phyloP scores from a whole-genome alignment of 192 early-diverging fungal genomes.

The Dimargaris verticillata region DNA sequence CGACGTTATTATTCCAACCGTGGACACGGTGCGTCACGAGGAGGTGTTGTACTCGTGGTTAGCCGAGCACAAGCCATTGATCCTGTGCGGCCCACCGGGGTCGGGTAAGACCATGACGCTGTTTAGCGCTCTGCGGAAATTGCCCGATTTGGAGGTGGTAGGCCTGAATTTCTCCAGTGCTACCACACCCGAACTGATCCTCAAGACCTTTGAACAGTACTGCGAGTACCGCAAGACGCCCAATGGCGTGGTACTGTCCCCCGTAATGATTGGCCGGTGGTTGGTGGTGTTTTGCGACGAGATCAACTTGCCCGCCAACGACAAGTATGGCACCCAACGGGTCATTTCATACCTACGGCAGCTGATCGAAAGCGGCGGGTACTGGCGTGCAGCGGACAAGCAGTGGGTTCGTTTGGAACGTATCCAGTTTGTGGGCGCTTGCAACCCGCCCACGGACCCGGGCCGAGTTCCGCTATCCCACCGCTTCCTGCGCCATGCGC shows the following conservation, averaged over 20 bases:
- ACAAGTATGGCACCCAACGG: slow-evolving; percentile 96
- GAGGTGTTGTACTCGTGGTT: slow-evolving; percentile 89
- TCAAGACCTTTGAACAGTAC: slow-evolving; percentile 93
- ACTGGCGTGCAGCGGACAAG: slow-evolving; percentile 84
- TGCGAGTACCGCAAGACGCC: slow-evolving; percentile 96
- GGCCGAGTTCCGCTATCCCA: slow-evolving; percentile 91
- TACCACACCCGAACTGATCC: slow-evolving; percentile 84
- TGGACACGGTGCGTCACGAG: slow-evolving; percentile 96
- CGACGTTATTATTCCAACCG: slow-evolving; percentile 92
- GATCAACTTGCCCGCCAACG: slow-evolving; percentile 91
- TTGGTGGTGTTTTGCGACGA: slow-evolving; percentile 99
- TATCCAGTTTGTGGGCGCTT: slow-evolving; percentile 99
- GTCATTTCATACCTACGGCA: slow-evolving; percentile 94
- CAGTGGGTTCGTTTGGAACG: slow-evolving; percentile 90
- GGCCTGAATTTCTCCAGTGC: slow-evolving; percentile 98
- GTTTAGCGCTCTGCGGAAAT: slow-evolving; percentile 81
- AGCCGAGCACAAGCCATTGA: slow-evolving; percentile 82
- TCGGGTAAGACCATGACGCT: slow-evolving; percentile 99
- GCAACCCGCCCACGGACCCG: slow-evolving; percentile 98
- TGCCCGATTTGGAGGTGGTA: slow-evolving; percentile 91
- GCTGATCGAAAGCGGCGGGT: slow-evolving; percentile 88
- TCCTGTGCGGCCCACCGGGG: slow-evolving; percentile 97
- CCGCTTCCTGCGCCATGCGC: slow-evolving; percentile 92
- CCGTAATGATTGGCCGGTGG: slow-evolving; percentile 73
- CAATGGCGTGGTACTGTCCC: slow-evolving; percentile 71